A percentile compares a stretch with the other conserved stretches of the same genome.
These are phyloP conservation scores for Lipomyces yamanashiensis DNA, from an alignment of 805 yeast species.

Conservation along the genomic window DNA sequence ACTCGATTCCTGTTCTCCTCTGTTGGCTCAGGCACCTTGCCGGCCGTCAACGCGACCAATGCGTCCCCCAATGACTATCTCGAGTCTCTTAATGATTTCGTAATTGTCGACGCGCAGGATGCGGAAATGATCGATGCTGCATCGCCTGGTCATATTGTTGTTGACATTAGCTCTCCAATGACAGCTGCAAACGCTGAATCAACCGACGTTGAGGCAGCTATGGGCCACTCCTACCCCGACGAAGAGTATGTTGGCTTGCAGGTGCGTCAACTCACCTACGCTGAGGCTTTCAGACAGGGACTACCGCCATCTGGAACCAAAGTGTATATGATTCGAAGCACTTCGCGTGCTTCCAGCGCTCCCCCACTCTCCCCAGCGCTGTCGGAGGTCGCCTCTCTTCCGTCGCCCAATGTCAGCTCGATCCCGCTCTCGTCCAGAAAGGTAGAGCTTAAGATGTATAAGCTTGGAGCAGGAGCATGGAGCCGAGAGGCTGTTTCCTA, in stretches of 20 bases:
- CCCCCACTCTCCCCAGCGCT: neutral
- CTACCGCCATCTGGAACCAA: constrained; percentile 9
- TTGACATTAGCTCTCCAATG: constrained; percentile 1
- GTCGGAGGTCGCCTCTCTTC: neutral
- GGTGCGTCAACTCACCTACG: constrained; percentile 26
- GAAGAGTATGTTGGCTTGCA: constrained; percentile 25
- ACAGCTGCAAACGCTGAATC: neutral
- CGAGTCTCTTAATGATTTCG: constrained; percentile 17
- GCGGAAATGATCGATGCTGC: constrained; percentile 18
- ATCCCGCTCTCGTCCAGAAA: constrained; percentile 1
- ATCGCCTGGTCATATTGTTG: neutral
- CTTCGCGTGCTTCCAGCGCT: neutral
- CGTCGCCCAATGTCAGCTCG: neutral
- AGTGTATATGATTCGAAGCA: neutral
- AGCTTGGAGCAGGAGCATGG: constrained; percentile 15
- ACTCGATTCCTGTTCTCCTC: constrained; percentile 14
- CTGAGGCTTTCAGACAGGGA: constrained; percentile 23
- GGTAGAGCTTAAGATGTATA: constrained; percentile 6
- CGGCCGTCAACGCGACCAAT: neutral
- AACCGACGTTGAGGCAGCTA: neutral
- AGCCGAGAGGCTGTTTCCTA: neutral
- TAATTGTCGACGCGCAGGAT: constrained; percentile 15
- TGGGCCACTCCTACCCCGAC: constrained; percentile 1
- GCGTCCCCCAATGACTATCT: neutral
- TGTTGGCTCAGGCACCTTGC: constrained; percentile 2